Base-by-base conservation (phyloP, 148 eudicot species). In the Vaccinium corymbosum region DNA sequence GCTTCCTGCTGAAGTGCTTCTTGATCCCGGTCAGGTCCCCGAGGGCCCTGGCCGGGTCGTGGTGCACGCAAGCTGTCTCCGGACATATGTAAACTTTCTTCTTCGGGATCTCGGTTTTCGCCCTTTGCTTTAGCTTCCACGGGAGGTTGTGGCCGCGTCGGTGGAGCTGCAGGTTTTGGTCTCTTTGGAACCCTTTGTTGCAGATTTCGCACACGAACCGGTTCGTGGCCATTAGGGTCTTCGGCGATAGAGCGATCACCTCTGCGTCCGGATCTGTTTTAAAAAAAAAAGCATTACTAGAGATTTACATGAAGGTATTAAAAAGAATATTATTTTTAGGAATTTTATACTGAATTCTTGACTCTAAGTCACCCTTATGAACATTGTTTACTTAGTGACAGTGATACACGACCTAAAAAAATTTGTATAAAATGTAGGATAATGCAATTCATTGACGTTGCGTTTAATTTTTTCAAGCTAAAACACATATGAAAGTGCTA, bases 131-230 rank as follows among this genome's bases (percentile, higher is more conserved):
- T 0, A 93, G 89, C 88, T 94, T 94, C 98, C 98, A 93, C 25
- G 98, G 98, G 19, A 94, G 90, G 77, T 94, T 94, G 86, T 94
- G 98, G 0, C 97, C 98, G 84, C 98, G 85, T 32, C 98, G 86
- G 79, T 94, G 98, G 2, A 94, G 94, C 59, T 94, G 98, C n/a
- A 95, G 87, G 81, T 95, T 95, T 68, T 95, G 98, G 83, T 95
- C 98, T 35, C 98, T 91, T 46, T 95, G 98, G 85, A 95, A 94
- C 16, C 98, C 97, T 83, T 95, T 95, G 91, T 93, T 95, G 91
- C 98, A 95, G 84, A 95, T 93, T 81, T 95, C 98, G 49, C 98
- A 95, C 17, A 95, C 64, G 88, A 95, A 95, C 71, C 98, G 86
- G 71, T 94, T 94, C 4, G 97, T 93, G 2, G 95, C 98, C 98